Evolutionary conservation across 352 stramenopile genomes (phyloP).

Genomic region (Globisporangium alternatum): DNA sequence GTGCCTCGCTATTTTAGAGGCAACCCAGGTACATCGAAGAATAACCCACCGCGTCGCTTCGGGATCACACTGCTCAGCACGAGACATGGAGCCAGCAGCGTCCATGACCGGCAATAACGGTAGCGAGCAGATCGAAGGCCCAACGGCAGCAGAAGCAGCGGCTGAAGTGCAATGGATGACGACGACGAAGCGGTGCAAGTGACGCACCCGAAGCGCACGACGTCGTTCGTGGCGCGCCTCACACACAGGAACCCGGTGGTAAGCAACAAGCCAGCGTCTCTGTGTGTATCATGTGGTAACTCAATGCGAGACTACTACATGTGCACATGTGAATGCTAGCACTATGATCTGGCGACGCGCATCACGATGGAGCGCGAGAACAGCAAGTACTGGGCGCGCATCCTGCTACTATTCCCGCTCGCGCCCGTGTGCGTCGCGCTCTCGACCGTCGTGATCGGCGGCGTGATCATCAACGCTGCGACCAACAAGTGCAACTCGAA

Average conservation of each 20-base stretch:
- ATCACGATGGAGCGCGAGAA: constrained; percentile 58
- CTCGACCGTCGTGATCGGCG: constrained; percentile 58
- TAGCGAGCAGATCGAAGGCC: too few species aligned
- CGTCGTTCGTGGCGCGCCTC: constrained; percentile 41
- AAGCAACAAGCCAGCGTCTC: not conserved
- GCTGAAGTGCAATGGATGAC: constrained; percentile 1
- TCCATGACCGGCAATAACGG: too few species aligned
- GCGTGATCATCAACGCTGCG: constrained; percentile 69
- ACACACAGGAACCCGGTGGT: constrained; percentile 43
- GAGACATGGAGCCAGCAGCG: too few species aligned
- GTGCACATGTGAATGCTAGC: constrained; percentile 18
- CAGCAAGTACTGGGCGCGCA: constrained; percentile 66
- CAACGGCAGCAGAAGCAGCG: not conserved
- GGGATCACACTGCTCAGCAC: too few species aligned
- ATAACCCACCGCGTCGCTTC: too few species aligned
- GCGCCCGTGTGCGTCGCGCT: constrained; percentile 53
- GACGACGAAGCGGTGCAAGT: constrained; percentile 21
- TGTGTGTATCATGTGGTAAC: not conserved
- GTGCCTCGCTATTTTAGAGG: not conserved
- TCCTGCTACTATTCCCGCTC: constrained; percentile 67
- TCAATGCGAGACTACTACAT: not conserved
- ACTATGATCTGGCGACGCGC: constrained; percentile 45
- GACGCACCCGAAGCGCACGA: constrained; percentile 63
- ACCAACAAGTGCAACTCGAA: constrained; percentile 63
- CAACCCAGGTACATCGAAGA: too few species aligned